Evolutionary conservation across 345 rosid species (phyloP), one percentile per base, ranked within the genome.

Genomic region (Turritis glabra): DNA sequence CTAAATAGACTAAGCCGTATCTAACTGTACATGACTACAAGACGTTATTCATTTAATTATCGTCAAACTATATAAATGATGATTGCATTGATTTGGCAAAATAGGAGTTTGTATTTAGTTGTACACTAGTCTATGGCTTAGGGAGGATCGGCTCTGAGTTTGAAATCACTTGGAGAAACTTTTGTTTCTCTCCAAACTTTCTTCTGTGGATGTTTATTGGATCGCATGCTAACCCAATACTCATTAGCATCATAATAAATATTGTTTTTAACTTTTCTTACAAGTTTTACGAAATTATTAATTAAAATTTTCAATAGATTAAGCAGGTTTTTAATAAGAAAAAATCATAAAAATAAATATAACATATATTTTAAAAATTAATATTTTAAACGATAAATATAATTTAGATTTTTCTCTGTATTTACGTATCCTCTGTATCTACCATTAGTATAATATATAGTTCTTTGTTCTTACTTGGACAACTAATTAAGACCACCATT

Each of bases 381-480:
- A 32, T 32, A 32, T 32, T 32, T 32, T 7, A 2, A 12, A 37
- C 11, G 41, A 32, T 5, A 12, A 37, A 37, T 11, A 11, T 44
- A 40, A 4, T n/a, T 40, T 40, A 40, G 44, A 40, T 14, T 40
- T 38, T n/a, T 11, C 29, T 12, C 17, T 33, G 13, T 33, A 38
- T 40, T 4, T 13, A 40, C 44, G 2, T 40, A 14, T 33, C 9
- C 4, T 12, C 13, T 10, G 35, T 52, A 52, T 62, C 9, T 40
- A 15, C 17, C 11, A 71, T 19, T 37, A 72, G 41, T 61, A 61
- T 27, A 54, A 40, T 29, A 52, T n/a, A n/a, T n/a, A n/a, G n/a
- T n/a, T n/a, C n/a, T n/a, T n/a, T n/a, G 33, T 63, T 32, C 62
- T 21, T 63, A 21, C 26, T 64, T 44, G 44, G 67, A 68, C 64